These are phyloP conservation scores for Ascoidea asiatica DNA, from an alignment of 805 yeast genomes.

Conservation along the genomic window DNA sequence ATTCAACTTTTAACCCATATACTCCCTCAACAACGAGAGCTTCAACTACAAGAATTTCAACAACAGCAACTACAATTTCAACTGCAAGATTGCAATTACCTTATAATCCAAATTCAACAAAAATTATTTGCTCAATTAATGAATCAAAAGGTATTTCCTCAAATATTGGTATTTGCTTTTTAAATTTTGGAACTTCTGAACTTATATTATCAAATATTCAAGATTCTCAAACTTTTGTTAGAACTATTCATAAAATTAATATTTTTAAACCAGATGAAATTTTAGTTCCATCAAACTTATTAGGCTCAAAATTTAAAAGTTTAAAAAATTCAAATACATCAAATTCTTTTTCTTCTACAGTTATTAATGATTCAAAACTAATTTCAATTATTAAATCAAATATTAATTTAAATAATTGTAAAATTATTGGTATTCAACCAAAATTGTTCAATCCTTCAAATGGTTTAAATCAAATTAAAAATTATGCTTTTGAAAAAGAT, in stretches of 20 bases:
- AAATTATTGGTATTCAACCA: constrained; percentile 15
- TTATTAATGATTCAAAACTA: constrained; percentile 15
- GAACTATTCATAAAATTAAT: constrained; percentile 27
- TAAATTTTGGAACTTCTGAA: constrained; percentile 24
- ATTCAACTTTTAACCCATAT: too few relatives aligned
- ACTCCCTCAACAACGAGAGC: too few relatives aligned
- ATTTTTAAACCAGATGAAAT: constrained; percentile 22
- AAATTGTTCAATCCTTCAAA: constrained; percentile 14
- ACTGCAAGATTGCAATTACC: not conserved
- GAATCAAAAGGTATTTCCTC: constrained; percentile 15
- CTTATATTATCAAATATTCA: constrained; percentile 22
- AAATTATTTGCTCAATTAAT: constrained; percentile 12
- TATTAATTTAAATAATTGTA: constrained; percentile 12
- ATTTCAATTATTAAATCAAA: constrained; percentile 23
- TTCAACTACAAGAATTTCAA: too few relatives aligned
- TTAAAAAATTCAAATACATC: not conserved
- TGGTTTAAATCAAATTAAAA: constrained; percentile 14
- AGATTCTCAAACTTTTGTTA: constrained; percentile 32
- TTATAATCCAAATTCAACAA: not conserved
- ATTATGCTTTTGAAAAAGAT: constrained; percentile 12
- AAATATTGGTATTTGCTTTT: constrained; percentile 25
- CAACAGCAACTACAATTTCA: not conserved
- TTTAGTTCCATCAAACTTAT: constrained; percentile 19
- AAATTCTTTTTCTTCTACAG: not conserved
- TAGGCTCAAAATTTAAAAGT: constrained; percentile 11